A percentile compares a stretch with the other conserved stretches of the same genome.
phyloP scores from a whole-genome alignment of 2,329 filamentous ascomycete species.

The Pseudogymnoascus sp. region DNA sequence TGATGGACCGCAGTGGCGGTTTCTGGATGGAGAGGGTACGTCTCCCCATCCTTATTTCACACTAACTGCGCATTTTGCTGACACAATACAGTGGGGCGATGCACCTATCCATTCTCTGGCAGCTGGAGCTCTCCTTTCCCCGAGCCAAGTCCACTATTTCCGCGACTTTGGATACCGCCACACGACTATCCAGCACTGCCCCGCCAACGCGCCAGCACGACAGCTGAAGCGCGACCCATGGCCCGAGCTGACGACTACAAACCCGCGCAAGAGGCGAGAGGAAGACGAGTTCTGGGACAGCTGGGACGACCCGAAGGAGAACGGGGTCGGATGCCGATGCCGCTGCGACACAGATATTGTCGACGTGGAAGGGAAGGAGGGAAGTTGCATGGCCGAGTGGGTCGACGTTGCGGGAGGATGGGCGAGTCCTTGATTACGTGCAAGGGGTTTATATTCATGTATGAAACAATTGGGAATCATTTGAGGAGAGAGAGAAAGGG shows the following conservation, averaged over 20 bases:
- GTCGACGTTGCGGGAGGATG: conserved; percentile 95
- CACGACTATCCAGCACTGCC: conserved; percentile 97
- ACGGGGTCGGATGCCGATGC: conserved; percentile 93
- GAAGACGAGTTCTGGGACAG: conserved; percentile 96
- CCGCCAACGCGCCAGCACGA: conserved; percentile 83
- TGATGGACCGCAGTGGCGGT: conserved; percentile 96
- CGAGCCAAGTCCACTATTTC: conserved; percentile 93
- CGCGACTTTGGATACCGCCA: conserved; percentile 97
- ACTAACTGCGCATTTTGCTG: conserved; percentile 17
- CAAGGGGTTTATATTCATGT: not conserved
- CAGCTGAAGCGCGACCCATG: conserved; percentile 76
- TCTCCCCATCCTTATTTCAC: conserved; percentile 16
- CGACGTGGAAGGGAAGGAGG: conserved; percentile 95
- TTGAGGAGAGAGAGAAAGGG: not conserved
- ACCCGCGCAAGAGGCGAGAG: conserved; percentile 77
- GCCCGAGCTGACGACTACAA: conserved; percentile 71
- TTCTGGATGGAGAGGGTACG: conserved; percentile 98
- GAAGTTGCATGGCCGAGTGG: conserved; percentile 92
- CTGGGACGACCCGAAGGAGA: conserved; percentile 82
- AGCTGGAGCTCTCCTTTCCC: conserved; percentile 75
- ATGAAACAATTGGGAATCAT: not conserved
- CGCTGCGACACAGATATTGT: conserved; percentile 95
- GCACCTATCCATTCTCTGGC: conserved; percentile 97
- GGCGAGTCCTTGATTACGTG: conserved; percentile 41
- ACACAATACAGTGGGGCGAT: conserved; percentile 74